Conservation (phyloP, 2,329 filamentous ascomycete genomes). For the Dothideomycetes sp. region DNA sequence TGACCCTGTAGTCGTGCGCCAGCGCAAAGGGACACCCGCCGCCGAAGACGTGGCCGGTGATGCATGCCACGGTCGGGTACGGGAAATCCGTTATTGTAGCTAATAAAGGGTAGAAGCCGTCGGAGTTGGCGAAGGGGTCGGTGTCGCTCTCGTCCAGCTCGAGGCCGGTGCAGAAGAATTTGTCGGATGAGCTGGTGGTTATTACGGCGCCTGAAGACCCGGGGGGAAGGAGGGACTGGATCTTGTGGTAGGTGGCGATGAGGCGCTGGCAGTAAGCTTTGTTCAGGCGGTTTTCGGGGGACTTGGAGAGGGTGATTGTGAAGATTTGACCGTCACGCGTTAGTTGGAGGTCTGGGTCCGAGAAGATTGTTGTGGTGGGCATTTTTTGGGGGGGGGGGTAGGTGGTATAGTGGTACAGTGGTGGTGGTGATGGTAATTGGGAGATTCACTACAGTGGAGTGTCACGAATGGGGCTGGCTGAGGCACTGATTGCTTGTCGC, state of each 20-base stretch:
- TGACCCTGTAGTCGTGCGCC: slow-evolving; percentile 37
- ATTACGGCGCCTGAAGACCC: slow-evolving; percentile 42
- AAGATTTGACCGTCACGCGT: slow-evolving; percentile 41
- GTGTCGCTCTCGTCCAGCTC: slow-evolving; percentile 23
- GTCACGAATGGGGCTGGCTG: no score
- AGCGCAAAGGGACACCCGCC: slow-evolving; percentile 38
- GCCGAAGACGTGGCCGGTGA: slow-evolving; percentile 40
- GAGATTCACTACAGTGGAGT: no score
- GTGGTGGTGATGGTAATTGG: no score
- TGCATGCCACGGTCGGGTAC: slow-evolving; percentile 34
- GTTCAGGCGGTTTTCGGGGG: slow-evolving; percentile 44
- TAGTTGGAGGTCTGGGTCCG: no score
- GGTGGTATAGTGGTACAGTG: no score
- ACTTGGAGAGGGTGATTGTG: slow-evolving; percentile 43
- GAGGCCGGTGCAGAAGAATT: slow-evolving; percentile 39
- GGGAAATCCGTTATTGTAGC: slow-evolving; percentile 25
- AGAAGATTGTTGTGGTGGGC: no score
- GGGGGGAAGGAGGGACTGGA: slow-evolving; percentile 36
- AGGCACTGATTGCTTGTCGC: no score
- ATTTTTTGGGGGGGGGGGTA: no score
- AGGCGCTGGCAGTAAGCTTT: slow-evolving; percentile 41
- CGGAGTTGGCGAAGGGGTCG: slow-evolving; percentile 23
- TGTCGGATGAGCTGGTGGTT: slow-evolving; percentile 39
- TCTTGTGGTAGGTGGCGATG: slow-evolving; percentile 37
- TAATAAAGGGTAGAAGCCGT: slow-evolving; percentile 25